Evolutionary conservation across 139 green algal genomes (phyloP).

Genomic region (Volvox africanus): DNA sequence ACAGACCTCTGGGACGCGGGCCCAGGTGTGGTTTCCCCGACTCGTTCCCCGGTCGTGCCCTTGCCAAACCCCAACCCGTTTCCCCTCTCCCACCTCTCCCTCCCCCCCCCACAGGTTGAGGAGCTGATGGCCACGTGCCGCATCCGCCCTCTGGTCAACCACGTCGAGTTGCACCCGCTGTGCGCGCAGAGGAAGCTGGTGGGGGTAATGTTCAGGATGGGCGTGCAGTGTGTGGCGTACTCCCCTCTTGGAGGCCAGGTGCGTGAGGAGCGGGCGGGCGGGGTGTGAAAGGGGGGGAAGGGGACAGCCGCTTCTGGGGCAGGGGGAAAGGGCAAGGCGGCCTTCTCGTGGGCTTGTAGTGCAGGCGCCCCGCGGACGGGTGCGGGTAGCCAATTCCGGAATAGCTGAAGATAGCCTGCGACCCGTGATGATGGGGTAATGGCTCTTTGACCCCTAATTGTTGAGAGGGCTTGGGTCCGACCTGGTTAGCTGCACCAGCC

Average conservation of each 20-base stretch:
- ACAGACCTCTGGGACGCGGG: no score
- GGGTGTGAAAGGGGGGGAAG: neutral
- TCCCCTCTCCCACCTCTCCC: neutral
- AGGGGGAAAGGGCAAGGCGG: neutral
- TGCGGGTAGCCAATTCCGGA: no score
- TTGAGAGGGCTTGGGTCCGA: no score
- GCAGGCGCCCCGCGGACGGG: no score
- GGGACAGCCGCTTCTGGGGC: neutral
- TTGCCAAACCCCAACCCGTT: neutral
- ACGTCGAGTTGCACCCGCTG: slow-evolving; percentile 89
- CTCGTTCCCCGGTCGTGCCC: no score
- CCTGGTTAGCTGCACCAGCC: no score
- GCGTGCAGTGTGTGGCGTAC: slow-evolving; percentile 81
- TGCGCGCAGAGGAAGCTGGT: slow-evolving; percentile 83
- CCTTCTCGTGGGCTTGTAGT: no score
- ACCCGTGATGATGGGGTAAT: no score
- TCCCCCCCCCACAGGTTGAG: slow-evolving; percentile 64
- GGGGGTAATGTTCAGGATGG: slow-evolving; percentile 73
- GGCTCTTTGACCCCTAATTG: no score
- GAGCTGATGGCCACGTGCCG: slow-evolving; percentile 69
- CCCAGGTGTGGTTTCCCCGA: no score
- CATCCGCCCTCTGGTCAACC: slow-evolving; percentile 82
- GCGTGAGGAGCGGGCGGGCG: neutral
- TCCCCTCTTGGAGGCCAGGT: slow-evolving; percentile 69
- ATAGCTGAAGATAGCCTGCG: no score